phyloP scores from a whole-genome alignment of 805 yeast species.

The Spathaspora gorwiae region DNA sequence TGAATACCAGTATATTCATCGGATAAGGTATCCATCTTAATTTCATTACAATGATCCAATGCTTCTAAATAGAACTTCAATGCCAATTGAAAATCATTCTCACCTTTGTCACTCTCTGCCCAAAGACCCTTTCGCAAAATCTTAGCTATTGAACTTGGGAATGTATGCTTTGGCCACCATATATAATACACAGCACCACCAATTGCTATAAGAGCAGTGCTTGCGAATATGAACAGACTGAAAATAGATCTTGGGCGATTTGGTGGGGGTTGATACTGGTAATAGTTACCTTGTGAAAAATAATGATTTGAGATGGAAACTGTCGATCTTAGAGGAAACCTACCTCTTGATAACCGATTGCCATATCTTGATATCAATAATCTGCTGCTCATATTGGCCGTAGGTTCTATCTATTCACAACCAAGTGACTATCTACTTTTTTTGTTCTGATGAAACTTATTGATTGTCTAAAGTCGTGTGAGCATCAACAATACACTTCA shows the following conservation, averaged over 20 bases:
- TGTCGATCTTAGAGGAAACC: no score
- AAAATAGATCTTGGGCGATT: slow-evolving; percentile 10
- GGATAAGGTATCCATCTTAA: slow-evolving; percentile 51
- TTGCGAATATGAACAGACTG: slow-evolving; percentile 9
- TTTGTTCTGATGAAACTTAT: no score
- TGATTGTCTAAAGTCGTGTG: no score
- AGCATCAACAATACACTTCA: no score
- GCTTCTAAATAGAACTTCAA: slow-evolving; percentile 72
- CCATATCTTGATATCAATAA: no score
- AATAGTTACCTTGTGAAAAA: background rate
- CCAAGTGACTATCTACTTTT: no score
- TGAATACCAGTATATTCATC: slow-evolving; percentile 91
- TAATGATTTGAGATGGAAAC: no score
- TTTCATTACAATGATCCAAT: slow-evolving; percentile 52
- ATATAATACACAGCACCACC: slow-evolving; percentile 32
- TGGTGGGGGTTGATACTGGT: slow-evolving; percentile 4
- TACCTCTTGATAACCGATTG: no score
- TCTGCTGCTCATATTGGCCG: no score
- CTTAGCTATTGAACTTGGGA: slow-evolving; percentile 66
- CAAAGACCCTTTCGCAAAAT: slow-evolving; percentile 70
- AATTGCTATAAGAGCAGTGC: slow-evolving; percentile 10
- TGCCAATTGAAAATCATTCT: slow-evolving; percentile 62
- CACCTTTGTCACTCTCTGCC: slow-evolving; percentile 73
- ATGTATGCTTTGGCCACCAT: slow-evolving; percentile 66
- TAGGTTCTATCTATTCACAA: no score